A percentile compares a stretch with the other conserved stretches of the same genome.
Conservation (phyloP, 2,329 filamentous ascomycete genomes). For the Calonectria naviculata region DNA sequence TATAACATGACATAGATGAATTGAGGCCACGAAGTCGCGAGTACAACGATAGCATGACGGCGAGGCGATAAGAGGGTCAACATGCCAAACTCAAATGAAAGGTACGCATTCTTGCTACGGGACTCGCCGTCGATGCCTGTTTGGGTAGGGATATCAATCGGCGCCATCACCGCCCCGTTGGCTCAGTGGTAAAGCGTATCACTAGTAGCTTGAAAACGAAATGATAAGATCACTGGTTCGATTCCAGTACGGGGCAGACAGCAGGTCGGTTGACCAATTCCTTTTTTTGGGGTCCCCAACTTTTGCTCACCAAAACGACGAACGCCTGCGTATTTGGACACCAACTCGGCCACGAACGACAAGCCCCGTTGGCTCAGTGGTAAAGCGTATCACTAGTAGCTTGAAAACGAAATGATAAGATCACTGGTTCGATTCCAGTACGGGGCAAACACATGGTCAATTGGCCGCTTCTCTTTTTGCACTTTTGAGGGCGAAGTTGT, state of each 20-base stretch:
- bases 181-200: conserved; percentile 32
- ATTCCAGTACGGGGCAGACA: conserved; percentile 27
- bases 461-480: not conserved
- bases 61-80: too few species aligned
- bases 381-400: conserved; percentile 30
- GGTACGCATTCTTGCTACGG: not conserved
- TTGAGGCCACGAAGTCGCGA: too few species aligned
- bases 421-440: conserved; percentile 30
- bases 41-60: too few species aligned
- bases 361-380: conserved; percentile 28
- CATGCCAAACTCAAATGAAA: too few species aligned
- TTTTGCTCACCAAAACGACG: not conserved
- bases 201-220: conserved; percentile 17
- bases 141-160: not conserved
- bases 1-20: too few species aligned
- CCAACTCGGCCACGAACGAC: not conserved
- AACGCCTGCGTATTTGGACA: not conserved
- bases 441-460: conserved; percentile 11
- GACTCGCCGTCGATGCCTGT: not conserved
- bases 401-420: conserved; percentile 20
- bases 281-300: not conserved
- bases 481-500: too few species aligned
- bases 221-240: conserved; percentile 32
- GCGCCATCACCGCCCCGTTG: conserved; percentile 19
- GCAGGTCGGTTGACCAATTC: not conserved